These are phyloP conservation scores for Plasmopara muralis DNA, from an alignment of 352 stramenopile genomes.

Conservation along the genomic window DNA sequence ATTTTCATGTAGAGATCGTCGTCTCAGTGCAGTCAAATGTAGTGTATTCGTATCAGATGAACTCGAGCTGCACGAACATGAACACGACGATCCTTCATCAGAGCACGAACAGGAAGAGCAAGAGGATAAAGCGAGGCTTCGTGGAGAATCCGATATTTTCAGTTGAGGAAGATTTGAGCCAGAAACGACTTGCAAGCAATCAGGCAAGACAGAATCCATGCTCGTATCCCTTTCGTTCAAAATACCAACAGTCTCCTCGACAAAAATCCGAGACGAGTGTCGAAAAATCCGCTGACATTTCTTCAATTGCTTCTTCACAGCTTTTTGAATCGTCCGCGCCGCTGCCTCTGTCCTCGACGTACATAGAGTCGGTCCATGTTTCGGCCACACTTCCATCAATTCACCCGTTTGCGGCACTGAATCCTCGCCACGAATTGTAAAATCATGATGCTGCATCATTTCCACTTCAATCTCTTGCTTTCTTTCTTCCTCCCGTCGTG, in stretches of 20 bases:
- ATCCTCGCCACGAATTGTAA: not conserved
- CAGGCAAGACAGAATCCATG: no score
- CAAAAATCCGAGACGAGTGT: constrained; percentile 37
- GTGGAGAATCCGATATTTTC: constrained; percentile 4
- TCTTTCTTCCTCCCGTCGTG: constrained; percentile 15
- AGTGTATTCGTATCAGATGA: constrained; percentile 1
- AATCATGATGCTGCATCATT: constrained; percentile 13
- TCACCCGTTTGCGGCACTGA: not conserved
- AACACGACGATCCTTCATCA: constrained; percentile 10
- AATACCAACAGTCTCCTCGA: constrained; percentile 12
- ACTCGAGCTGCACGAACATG: constrained; percentile 16
- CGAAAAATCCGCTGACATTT: constrained; percentile 37
- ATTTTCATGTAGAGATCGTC: no score
- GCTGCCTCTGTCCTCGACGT: constrained; percentile 12
- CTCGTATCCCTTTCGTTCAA: no score
- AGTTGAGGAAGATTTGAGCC: constrained; percentile 6
- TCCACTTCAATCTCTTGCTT: constrained; percentile 12
- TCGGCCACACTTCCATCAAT: constrained; percentile 7
- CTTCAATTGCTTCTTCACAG: constrained; percentile 37
- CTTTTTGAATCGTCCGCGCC: constrained; percentile 39
- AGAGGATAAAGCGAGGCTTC: constrained; percentile 4
- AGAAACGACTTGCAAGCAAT: constrained; percentile 6
- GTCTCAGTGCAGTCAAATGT: no score
- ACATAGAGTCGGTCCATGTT: not conserved
- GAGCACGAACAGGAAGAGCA: constrained; percentile 11